Base-by-base conservation (phyloP, 2,329 filamentous ascomycete species). In the Xylaria arbuscula region DNA sequence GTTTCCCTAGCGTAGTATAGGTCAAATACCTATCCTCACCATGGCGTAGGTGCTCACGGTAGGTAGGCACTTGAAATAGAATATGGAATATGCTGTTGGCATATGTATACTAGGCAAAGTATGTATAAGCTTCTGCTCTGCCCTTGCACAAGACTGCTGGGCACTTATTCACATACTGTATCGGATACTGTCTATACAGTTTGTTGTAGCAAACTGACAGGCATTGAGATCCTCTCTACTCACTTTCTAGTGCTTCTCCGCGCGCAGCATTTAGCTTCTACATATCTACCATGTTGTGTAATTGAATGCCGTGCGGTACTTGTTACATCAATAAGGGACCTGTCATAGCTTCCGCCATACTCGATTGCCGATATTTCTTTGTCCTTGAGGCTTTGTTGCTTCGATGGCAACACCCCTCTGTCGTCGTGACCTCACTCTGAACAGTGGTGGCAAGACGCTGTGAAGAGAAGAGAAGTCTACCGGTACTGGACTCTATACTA, bases 201-300 rank as follows among this genome's bases (percentile, higher is more conserved):
- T 19, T 17, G 15, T 47, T n/a, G 19, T 13, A 24, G 13, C 36
- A 45, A 45, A 60, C 19, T 36, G 15, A 57, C 65, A 65, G 58
- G 65, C 68, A 68, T 70, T 42, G 36, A 51, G 65, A 70, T 70
- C 68, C 65, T 22, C 55, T 48, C 10, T 58, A 15, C 38, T n/a
- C 32, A 57, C 45, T 47, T n/a, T 48, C 45, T 66, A 54, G 19
- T 32, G 11, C n/a, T 47, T 36, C 64, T 45, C 45, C 19, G 28
- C 59, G 54, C 28, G 28, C 57, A 62, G 9, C 45, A 56, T 36
- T 22, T 15, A 53, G 36, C n/a, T 13, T 40, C 32, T 58, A 13
- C 3, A 28, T 3, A 28, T 48, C 7, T 48, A 48, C 36, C 11
- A n/a, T n/a, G 22, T 42, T 22, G 50, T 65, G 50, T 15, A 55